Evolutionary conservation across 2,329 filamentous ascomycete genomes (phyloP).

Genomic region (Aureobasidium sp.): DNA sequence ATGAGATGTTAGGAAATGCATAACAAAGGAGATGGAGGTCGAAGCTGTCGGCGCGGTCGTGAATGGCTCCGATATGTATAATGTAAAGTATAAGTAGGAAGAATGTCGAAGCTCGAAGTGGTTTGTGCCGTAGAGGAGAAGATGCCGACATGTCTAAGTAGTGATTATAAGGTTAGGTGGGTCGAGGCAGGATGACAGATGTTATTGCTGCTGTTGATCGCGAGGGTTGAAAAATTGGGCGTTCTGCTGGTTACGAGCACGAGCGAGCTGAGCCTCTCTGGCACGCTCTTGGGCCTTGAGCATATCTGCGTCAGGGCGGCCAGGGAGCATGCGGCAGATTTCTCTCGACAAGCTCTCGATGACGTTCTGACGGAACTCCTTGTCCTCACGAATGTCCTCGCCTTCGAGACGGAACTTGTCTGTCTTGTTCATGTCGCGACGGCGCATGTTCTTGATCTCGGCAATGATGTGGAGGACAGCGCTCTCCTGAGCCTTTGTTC

Average conservation of each 20-base stretch:
- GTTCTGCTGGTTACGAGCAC: constrained; percentile 16
- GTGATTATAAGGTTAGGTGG: constrained; percentile 1
- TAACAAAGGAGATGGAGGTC: constrained; percentile 9
- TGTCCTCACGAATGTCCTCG: constrained; percentile 68
- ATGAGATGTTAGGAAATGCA: constrained; percentile 1
- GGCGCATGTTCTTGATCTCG: constrained; percentile 78
- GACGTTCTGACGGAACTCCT: constrained; percentile 65
- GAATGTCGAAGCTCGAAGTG: constrained; percentile 4
- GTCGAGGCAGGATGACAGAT: background rate
- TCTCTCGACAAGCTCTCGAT: constrained; percentile 65
- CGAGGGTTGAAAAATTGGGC: constrained; percentile 17
- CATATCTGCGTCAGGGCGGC: constrained; percentile 41
- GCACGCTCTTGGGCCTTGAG: constrained; percentile 37
- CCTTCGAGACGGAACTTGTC: constrained; percentile 74
- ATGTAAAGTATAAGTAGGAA: background rate
- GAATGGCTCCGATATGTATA: constrained; percentile 1
- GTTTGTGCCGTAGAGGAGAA: background rate
- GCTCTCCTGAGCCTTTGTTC: constrained; percentile 75
- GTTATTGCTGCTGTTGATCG: constrained; percentile 29
- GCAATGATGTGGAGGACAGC: constrained; percentile 86
- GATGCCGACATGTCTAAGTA: background rate
- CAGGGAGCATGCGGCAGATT: constrained; percentile 58
- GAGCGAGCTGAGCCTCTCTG: constrained; percentile 22
- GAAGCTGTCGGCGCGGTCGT: constrained; percentile 1
- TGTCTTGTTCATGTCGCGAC: constrained; percentile 77